These are phyloP conservation scores for Exserohilum rostratum DNA, from an alignment of 2,329 filamentous ascomycete genomes.

Conservation along the genomic window DNA sequence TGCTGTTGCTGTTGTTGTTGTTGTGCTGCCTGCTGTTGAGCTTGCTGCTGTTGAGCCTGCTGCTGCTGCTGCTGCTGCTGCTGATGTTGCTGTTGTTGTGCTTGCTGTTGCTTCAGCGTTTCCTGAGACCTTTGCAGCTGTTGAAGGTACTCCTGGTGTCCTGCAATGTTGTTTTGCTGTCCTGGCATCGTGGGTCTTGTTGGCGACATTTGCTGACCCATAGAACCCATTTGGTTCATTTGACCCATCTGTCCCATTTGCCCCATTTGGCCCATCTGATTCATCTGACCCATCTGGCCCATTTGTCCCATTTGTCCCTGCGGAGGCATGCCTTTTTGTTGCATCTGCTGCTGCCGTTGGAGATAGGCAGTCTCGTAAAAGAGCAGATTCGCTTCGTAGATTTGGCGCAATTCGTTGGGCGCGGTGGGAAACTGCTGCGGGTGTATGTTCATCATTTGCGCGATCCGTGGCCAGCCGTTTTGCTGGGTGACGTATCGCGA, in stretches of 20 bases:
- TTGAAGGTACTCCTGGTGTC: constrained; percentile 54
- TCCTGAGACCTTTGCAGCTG: constrained; percentile 51
- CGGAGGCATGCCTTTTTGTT: constrained; percentile 42
- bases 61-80: constrained; percentile 27
- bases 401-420: constrained; percentile 69
- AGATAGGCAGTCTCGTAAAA: constrained; percentile 76
- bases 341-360: constrained; percentile 58
- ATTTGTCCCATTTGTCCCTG: constrained; percentile 31
- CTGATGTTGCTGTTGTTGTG: constrained; percentile 46
- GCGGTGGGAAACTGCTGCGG: constrained; percentile 63
- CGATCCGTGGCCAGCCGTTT: constrained; percentile 76
- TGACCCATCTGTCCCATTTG: constrained; percentile 13
- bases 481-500: constrained; percentile 73
- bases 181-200: constrained; percentile 39
- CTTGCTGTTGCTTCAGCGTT: constrained; percentile 44
- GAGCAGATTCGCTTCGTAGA: constrained; percentile 77
- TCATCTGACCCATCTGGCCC: constrained; percentile 7
- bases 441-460: constrained; percentile 56
- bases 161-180: constrained; percentile 55
- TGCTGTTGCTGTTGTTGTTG: neutral
- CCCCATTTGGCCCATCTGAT: constrained; percentile 10
- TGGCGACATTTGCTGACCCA: constrained; percentile 46
- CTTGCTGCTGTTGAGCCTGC: constrained; percentile 25
- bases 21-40: constrained; percentile 33
- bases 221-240: constrained; percentile 12